Evolutionary conservation across 805 yeast genomes (phyloP), one percentile per base, ranked within the genome.

Genomic region (Cyberlindnera xylosilytica): DNA sequence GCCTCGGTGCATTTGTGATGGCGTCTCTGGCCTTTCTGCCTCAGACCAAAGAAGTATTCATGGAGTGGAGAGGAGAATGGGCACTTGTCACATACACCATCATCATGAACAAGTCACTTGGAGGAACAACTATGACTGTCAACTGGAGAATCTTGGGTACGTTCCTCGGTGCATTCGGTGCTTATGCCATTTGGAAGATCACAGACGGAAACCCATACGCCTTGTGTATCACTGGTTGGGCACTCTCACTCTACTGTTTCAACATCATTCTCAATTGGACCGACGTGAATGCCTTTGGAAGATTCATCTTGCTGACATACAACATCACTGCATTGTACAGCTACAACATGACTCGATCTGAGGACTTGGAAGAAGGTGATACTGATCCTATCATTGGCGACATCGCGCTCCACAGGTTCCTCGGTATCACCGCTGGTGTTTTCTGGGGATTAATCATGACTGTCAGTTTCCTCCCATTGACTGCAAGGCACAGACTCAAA

Each of bases 81-180:
- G 81, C 88, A 0, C 63, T 87, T 29, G 85, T 84, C n/a, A 81
- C 89, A 0, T 87, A 79, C 52, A 80, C 87, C 52, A 82, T 87
- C 42, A 84, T 87, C 68, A 86, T 87, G 91, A 84, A 83, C 52
- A 85, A 85, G 54, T 82, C 90, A 1, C 65, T 86, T 5, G 96
- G 96, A 9, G 95, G 95, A 0, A 87, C 95, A 0, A 75, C 86
- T 10, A 78, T 81, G 79, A 83, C 93, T 0, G 81, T 79, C 4
- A 79, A 80, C 51, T 81, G 85, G 84, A 66, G 86, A 53, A 69
- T 87, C 42, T 46, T 81, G 20, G 96, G 96, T 0, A 87, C 95
- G 0, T 76, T 79, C 44, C 39, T 83, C 6, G 96, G 96, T 0
- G 85, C 90, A 1, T 46, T 68, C 10, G 52, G 67, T 6, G 95